A percentile compares a stretch with the other conserved stretches of the same genome.
Evolutionary conservation across 2,329 filamentous ascomycete species (phyloP).

Genomic region (Lachnellula arida): DNA sequence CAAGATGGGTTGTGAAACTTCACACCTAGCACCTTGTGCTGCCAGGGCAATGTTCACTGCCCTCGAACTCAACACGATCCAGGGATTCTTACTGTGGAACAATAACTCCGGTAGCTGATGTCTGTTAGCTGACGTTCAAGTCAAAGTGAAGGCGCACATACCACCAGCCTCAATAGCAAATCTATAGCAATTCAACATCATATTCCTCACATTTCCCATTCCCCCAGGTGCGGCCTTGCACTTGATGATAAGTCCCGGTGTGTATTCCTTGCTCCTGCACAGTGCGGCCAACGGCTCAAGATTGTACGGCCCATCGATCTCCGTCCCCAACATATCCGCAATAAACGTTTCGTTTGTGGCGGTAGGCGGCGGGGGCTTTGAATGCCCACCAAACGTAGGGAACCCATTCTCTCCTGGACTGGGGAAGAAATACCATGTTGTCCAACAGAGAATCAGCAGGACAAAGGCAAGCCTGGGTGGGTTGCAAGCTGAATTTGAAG

Average conservation of each 20-base stretch:
- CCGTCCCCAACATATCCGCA: background rate
- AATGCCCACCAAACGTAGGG: background rate
- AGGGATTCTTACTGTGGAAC: background rate
- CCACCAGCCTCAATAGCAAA: conserved; percentile 43
- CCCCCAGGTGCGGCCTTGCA: conserved; percentile 39
- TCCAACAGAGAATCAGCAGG: background rate
- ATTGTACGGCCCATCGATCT: conserved; percentile 3
- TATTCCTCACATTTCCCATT: conserved; percentile 39
- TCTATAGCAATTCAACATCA: conserved; percentile 40
- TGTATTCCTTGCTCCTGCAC: conserved; percentile 1
- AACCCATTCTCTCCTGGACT: background rate
- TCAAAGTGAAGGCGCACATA: conserved; percentile 21
- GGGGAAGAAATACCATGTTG: background rate
- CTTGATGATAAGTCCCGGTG: conserved; percentile 36
- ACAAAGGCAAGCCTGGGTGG: background rate
- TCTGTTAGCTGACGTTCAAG: conserved; percentile 7
- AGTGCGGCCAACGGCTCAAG: background rate
- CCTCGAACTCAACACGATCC: background rate
- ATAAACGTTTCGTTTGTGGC: background rate
- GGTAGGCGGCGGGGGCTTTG: background rate
- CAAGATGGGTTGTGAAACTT: no score
- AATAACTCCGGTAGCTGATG: conserved; percentile 30
- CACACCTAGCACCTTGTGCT: background rate
- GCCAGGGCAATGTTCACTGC: background rate
- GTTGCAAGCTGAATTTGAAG: background rate